Evolutionary conservation across 805 yeast species (phyloP).

Genomic region (Danielozyma ontarioensis): DNA sequence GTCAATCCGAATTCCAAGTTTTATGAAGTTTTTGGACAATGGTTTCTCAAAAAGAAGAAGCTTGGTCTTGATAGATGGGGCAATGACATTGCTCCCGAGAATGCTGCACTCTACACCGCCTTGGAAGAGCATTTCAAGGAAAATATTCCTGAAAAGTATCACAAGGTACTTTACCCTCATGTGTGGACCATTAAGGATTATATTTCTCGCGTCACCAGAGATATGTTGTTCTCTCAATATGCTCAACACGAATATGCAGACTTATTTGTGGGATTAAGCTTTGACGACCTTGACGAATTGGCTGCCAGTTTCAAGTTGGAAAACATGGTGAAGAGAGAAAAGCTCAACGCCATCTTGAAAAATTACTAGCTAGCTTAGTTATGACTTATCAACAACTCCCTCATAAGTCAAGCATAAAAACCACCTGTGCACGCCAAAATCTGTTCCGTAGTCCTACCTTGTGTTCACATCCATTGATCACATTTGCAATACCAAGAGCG

Average conservation of each 20-base stretch:
- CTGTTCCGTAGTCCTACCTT: too few relatives aligned
- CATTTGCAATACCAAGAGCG: too few relatives aligned
- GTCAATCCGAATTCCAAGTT: slow-evolving; percentile 42
- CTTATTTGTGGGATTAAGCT: slow-evolving; percentile 33
- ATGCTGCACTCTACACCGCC: slow-evolving; percentile 29
- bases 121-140: slow-evolving; percentile 32
- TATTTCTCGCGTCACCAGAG: slow-evolving; percentile 36
- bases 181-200: slow-evolving; percentile 34
- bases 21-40: slow-evolving; percentile 37
- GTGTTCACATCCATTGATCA: too few relatives aligned
- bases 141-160: slow-evolving; percentile 37
- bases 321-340: slow-evolving; percentile 37
- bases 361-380: slow-evolving; percentile 14
- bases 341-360: slow-evolving; percentile 30
- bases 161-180: slow-evolving; percentile 36
- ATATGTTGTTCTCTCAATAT: slow-evolving; percentile 40
- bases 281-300: slow-evolving; percentile 45
- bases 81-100: slow-evolving; percentile 37
- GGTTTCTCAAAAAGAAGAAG: slow-evolving; percentile 36
- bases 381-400: too few relatives aligned
- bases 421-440: too few relatives aligned
- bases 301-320: slow-evolving; percentile 49
- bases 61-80: slow-evolving; percentile 51
- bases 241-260: slow-evolving; percentile 43
- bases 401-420: too few relatives aligned